Evolutionary conservation across 2,329 filamentous ascomycete species (phyloP), one percentile per base, ranked within the genome.

Genomic region (Pseudopyrenochaeta lycopersici): DNA sequence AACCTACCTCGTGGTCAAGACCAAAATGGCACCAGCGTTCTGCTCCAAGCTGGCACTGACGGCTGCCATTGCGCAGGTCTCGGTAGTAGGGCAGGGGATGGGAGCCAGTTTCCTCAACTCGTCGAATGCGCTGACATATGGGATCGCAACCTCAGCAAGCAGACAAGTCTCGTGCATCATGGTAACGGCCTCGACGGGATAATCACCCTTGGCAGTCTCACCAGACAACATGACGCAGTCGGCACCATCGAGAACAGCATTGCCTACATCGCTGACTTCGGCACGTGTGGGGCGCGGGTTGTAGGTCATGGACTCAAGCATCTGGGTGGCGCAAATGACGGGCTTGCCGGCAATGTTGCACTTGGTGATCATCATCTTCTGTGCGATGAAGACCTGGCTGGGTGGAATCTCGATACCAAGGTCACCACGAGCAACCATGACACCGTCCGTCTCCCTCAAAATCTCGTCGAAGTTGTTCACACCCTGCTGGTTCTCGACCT

Each of bases 281-380:
- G 95, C 95, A 81, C 95, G 92, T 62, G 95, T 99, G 46, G 95
- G 95, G 61, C 95, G 91, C 66, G 95, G 95, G 85, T 99, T 99
- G 86, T 97, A 97, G 80, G 97, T 99, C 95, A 99, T 99, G 66
- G 92, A 97, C 87, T 99, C 95, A 68, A 99, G 87, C 95, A 99
- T 99, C 85, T 99, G 95, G 35, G 95, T 99, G 56, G 95, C 95
- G 81, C 94, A 98, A 78, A 99, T 97, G 78, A 94, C 93, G 67
- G 95, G 95, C 87, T 99, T 99, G 80, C 95, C 95, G 68, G 92
- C 93, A 76, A 97, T 88, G 85, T 99, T 99, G 88, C 95, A 99
- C 89, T 98, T 98, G 81, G 95, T 93, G 80, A 99, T 99, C 87
- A 99, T 93, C 91, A 99, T 99, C 90, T 99, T 99, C 85, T 99